Conservation (phyloP, 1,139 yeast genomes). For the Zygosaccharomyces pseudobailii region DNA sequence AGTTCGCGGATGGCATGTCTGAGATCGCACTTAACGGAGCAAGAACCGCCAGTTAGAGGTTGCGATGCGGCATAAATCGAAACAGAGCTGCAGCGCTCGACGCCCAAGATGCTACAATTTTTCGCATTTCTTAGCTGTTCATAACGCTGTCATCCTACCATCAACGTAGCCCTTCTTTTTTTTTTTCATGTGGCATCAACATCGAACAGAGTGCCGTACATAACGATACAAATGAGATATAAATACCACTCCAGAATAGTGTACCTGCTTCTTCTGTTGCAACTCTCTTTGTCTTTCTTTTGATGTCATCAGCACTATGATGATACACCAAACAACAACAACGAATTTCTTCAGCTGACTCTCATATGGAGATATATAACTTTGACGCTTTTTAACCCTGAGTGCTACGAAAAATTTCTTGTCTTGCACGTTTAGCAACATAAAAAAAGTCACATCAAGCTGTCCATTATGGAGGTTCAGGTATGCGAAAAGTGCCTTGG, state of each 20-base stretch:
- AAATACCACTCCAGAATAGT: background rate
- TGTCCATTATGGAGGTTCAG: background rate
- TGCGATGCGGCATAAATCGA: too few relatives aligned
- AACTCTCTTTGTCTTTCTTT: background rate
- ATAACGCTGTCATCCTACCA: background rate
- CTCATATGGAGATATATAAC: constrained; percentile 36
- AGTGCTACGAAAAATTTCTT: constrained; percentile 7
- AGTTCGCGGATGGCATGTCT: too few relatives aligned
- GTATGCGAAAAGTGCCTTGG: constrained; percentile 75
- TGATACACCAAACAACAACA: constrained; percentile 40
- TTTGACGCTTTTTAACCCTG: constrained; percentile 36
- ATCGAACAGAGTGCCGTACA: background rate
- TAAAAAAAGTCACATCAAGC: too few relatives aligned
- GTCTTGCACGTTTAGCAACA: background rate
- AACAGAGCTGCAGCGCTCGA: too few relatives aligned
- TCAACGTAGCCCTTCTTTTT: background rate
- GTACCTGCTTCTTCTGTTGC: too few relatives aligned
- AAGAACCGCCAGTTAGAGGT: too few relatives aligned
- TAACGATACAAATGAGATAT: background rate
- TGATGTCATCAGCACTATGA: constrained; percentile 25
- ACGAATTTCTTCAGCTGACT: constrained; percentile 44
- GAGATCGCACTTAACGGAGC: too few relatives aligned
- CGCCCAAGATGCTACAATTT: too few relatives aligned
- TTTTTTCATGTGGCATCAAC: background rate
- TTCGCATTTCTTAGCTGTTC: too few relatives aligned